Evolutionary conservation across 257 asterid species (phyloP), one percentile per base, ranked within the genome.

Genomic region (Solanum peruvianum): DNA sequence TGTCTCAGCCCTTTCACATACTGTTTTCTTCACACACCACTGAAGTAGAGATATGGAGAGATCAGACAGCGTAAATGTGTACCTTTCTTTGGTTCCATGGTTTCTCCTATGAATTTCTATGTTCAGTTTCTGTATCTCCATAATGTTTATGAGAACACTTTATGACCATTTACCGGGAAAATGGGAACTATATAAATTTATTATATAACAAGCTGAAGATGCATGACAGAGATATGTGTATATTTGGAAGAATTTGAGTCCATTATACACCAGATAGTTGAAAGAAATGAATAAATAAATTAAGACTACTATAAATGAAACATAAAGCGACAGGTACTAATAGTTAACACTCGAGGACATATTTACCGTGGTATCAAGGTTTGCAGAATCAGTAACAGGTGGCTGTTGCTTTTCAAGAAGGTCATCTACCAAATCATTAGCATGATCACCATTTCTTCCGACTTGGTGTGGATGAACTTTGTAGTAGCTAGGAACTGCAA

Each of bases 401-500:
- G 86, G 45, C 67, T 67, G 44, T 56, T 89, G 86, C 83, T 84
- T 85, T n/a, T 56, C 88, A 89, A 77, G 87, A 29, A 47, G 86
- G 35, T 11, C 45, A 78, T 78, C 84, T 15, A 11, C 66, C 83
- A 86, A 70, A 84, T 87, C 91, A 47, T 52, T 89, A 75, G 73
- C 77, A 60, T 58, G 78, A 25, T 45, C 87, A 69, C 89, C 89
- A 86, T 88, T 83, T 31, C 56, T 86, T 76, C 78, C 89, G 80
- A 18, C 47, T 60, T 88, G 88, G 85, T 64, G 66, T 76, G 81
- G 27, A 69, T 33, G 66, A 35, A 35, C 82, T 83, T 89, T 75
- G 69, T 87, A 64, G 81, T 73, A 86, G 33, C 66, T 86, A 71
- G 89, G 81, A 84, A 88, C 94, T 89, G 72, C 91, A 87, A 88